Base-by-base conservation (phyloP, 257 asterid species). In the Solanum appendiculatum region DNA sequence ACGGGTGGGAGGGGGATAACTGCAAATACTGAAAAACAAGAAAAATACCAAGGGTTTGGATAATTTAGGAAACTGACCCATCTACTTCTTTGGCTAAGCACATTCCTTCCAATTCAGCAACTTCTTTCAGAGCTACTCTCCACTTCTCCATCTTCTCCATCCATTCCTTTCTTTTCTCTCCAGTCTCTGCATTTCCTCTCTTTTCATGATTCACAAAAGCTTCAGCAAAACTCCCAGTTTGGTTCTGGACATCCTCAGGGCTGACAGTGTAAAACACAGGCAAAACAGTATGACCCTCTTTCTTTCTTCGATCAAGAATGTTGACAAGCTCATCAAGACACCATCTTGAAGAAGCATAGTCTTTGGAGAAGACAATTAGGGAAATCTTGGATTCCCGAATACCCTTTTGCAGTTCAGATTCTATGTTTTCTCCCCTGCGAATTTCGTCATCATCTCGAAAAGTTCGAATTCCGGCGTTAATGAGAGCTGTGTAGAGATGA, bases 281-380 rank as follows among this genome's bases (percentile, higher is more conserved):
- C 0, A 88, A 36, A 80, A 88, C 85, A n/a, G 29, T 72, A 29
- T 82, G 86, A 23, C 86, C 85, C 16, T 73, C 60, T 51, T 68
- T 88, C 39, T 72, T 48, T 58, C 77, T 86, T 8, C 84, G 84
- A 31, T 70, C 36, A 42, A 88, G 13, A 58, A 88, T 86, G 56
- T 70, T 86, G 27, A 80, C 84, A 40, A 88, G 88, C 58, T 88
- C 90, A 70, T 88, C 88, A 40, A 88, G 90, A 63, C 90, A 88
- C 88, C 88, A 88, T 34, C 86, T 69, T 11, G 88, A 85, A 36
- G 90, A 64, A 29, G 87, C 88, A 29, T 85, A 88, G 18, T 64
- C 86, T 63, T 77, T 21, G 14, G 90, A 88, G 23, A 88, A 88
- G 9, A 88, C 88, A 2, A 85, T 54, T 3, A 88, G 58, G 8